Base-by-base conservation (phyloP, 148 eudicot species). In the Arbutus unedo region DNA sequence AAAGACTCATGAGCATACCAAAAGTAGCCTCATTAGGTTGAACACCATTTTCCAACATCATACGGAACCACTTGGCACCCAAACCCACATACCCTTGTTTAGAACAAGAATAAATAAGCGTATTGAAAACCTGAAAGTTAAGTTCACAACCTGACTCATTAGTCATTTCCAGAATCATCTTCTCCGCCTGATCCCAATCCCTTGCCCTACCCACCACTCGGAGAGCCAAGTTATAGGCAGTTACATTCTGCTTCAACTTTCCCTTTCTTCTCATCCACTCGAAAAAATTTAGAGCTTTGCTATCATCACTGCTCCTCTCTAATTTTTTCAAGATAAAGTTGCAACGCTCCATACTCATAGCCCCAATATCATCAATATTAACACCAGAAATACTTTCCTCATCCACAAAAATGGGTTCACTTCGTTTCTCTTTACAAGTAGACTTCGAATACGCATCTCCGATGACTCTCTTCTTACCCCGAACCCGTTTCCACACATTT, bases 1-100 rank as follows among this genome's bases (percentile, higher is more conserved):
- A 94, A 70, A 96, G 87, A 85, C 91, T 84, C 99, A 96, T 92
- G 19, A 96, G 84, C 98, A 96, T 96, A 15, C 99, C 99, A 73
- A 94, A 92, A 45, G 99, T 96, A 57, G 99, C 99, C 85, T 92
- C 88, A 89, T 92, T 93, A n/a, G 99, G 99, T 85, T 81, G 81
- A 85, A 94, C 86, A 38, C 89, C 88, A 55, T 85, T 84, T 25
- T 91, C 92, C 89, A 94, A 84, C 98, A 96, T 94, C 93, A 91
- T 81, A 41, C 82, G 87, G 81, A 92, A 94, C 95, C 98, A 94
- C 82, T 82, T 91, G 2, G 95, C 81, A 79, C 97, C 95, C 6
- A 91, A 25, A 59, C 89, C 87, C 60, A 87, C 93, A 51, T 88
- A 60, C 72, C 98, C 97, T 76, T 82, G 85, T 85, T 93, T 96